Evolutionary conservation across 768 basidiomycete genomes (phyloP), one percentile per base, ranked within the genome.

Genomic region (Tubosaeta brunneosetosa): DNA sequence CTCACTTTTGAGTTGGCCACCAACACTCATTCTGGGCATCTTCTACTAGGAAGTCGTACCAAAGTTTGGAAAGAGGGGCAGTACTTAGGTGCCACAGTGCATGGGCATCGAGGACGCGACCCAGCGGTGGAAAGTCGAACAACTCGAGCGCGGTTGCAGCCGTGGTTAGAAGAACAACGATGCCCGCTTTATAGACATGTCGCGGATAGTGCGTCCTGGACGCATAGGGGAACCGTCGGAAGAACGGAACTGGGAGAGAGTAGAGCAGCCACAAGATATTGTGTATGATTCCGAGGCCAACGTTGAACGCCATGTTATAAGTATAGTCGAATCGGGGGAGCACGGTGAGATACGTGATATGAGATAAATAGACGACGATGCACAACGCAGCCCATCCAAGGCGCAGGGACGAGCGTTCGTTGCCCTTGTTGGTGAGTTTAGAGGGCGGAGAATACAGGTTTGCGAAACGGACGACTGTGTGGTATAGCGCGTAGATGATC

Each of bases 21-120:
- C 90, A 91, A 17, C 83, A 82, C 11, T 73, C 71, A 58, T 91
- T 86, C 44, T 76, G 70, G 1, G 90, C 76, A 66, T 95, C 94
- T 58, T 82, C 67, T 7, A 88, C 64, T 29, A 94, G 66, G 60
- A 95, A 94, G n/a, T 78, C 73, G 61, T 95, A 98, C 94, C 95
- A 97, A 43, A 80, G 74, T 44, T 78, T 63, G 4, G 84, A 81
- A 31, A 98, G 80, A 0, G 86, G 86, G 1, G 80, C 86, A 0
- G 95, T 99, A 4, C 82, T 77, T 8, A 88, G 73, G 68, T 99
- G 95, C 97, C 95, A 98, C 14, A 98, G 70, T 3, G 92, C 78
- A 67, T 97, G 97, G 0, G 94, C 93, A 64, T 98, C 95, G 17
- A 97, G 74, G 7, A 83, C 67, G 32, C 93, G 69, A n/a, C 65